Evolutionary conservation across 2,329 filamentous ascomycete genomes (phyloP), one percentile per base, ranked within the genome.

Genomic region (Talaromyces albobiverticillius): DNA sequence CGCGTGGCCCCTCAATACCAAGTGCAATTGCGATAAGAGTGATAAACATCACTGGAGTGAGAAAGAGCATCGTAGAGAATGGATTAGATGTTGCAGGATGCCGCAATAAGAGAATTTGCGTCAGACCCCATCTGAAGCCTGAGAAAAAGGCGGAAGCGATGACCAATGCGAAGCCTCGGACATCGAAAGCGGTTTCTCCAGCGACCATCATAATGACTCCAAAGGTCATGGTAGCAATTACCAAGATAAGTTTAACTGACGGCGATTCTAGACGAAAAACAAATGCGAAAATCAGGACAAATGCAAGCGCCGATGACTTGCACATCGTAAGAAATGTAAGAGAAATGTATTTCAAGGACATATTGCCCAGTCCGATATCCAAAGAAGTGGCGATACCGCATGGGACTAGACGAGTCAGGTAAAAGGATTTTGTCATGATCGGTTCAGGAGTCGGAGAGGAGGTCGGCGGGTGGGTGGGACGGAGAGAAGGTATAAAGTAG

Each of bases 281-380:
- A 67, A 99, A 96, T 59, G 94, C 94, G 69, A 99, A 99, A 46
- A 96, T 72, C 20, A 99, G 85, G 52, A 99, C 94, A 68, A 97
- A 99, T 42, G 90, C 92, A 20, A 99, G 82, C 14, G 93, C 90
- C 9, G 92, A 96, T 5, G 93, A 97, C 81, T 99, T 99, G 76
- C 94, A 97, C 94, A 99, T 97, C 56, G 94, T 99, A 74, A 96
- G 95, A 71, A 99, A 99, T 9, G 93, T 96, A 61, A 99, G 83
- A 40, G 90, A 92, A 64, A 99, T 97, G 71, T 95, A 96, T 72
- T 93, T 94, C 63, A 99, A 79, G 51, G 90, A 95, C 71, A 90
- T 96, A 68, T 99, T 99, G 59, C 94, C 94, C 55, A 99, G 76
- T 13, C 94, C 94, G 71, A 99, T 96, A 69, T 99, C 94, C 56